Evolutionary conservation across 2,329 filamentous ascomycete species (phyloP).

Genomic region (Neonectria neomacrospora): DNA sequence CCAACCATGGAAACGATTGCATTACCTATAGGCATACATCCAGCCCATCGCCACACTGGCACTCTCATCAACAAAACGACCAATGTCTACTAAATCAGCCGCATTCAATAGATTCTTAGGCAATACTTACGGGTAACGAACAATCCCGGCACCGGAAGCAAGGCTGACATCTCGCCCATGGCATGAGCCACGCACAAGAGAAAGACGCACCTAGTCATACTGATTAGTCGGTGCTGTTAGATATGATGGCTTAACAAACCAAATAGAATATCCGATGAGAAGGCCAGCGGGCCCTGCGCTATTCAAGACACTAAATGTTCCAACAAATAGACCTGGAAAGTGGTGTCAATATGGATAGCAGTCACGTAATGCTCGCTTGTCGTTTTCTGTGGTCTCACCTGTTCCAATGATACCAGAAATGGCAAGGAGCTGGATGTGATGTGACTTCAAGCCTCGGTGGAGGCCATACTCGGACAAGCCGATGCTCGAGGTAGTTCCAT

Average conservation of each 20-base stretch:
- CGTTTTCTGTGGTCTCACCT: neutral
- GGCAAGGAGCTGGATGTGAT: constrained; percentile 14
- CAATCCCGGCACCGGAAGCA: constrained; percentile 7
- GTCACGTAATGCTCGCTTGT: too few relatives aligned
- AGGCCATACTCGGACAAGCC: constrained; percentile 9
- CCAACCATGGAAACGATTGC: neutral
- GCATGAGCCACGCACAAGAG: constrained; percentile 15
- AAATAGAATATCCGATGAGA: constrained; percentile 18
- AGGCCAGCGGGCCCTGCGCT: constrained; percentile 12
- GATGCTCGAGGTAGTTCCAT: constrained; percentile 4
- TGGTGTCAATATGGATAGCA: too few relatives aligned
- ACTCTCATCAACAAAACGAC: constrained; percentile 9
- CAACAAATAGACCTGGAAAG: constrained; percentile 10
- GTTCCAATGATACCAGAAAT: constrained; percentile 18
- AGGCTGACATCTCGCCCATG: constrained; percentile 16
- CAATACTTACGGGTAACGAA: constrained; percentile 5
- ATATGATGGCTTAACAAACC: neutral
- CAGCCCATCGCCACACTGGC: constrained; percentile 16
- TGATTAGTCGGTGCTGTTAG: neutral
- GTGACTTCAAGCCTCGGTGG: constrained; percentile 16
- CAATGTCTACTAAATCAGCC: constrained; percentile 4
- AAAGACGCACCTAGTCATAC: neutral
- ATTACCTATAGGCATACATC: constrained; percentile 16
- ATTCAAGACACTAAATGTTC: constrained; percentile 6
- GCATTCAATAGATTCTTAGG: neutral